These are phyloP conservation scores for Boletellus sp. DNA, from an alignment of 1,284 basidiomycete genomes.

Conservation along the genomic window DNA sequence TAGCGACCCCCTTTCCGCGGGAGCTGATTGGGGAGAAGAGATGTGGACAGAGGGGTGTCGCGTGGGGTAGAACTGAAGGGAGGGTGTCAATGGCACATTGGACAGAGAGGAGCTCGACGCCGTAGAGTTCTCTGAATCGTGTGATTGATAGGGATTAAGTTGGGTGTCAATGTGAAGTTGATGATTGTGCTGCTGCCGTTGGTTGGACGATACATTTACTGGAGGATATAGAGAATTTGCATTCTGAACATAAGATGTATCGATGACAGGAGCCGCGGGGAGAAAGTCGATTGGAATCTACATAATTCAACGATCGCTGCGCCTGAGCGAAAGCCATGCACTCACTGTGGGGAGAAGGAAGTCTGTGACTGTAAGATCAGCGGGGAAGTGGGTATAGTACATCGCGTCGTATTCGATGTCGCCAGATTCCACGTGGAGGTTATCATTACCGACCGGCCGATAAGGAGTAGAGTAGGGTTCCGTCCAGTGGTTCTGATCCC, in stretches of 20 bases:
- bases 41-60: slow-evolving; percentile 4
- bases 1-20: slow-evolving; percentile 2
- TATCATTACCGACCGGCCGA: background rate
- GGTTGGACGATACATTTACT: background rate
- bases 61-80: background rate
- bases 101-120: slow-evolving; percentile 17
- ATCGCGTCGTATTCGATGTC: background rate
- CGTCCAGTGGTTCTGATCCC: slow-evolving; percentile 6
- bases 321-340: background rate
- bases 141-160: slow-evolving; percentile 1
- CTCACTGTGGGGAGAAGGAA: slow-evolving; percentile 14
- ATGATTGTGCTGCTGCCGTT: slow-evolving; percentile 7
- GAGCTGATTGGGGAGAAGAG: slow-evolving; percentile 15
- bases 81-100: slow-evolving; percentile 14
- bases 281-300: slow-evolving; percentile 7
- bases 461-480: slow-evolving; percentile 8
- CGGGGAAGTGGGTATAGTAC: background rate
- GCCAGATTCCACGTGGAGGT: background rate
- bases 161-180: slow-evolving; percentile 22
- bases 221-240: background rate
- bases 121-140: slow-evolving; percentile 20
- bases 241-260: background rate
- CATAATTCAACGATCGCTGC: slow-evolving; percentile 3
- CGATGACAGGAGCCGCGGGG: background rate
- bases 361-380: background rate